Conservation (phyloP, 2,329 filamentous ascomycete species). For the Aspergillus floridensis region DNA sequence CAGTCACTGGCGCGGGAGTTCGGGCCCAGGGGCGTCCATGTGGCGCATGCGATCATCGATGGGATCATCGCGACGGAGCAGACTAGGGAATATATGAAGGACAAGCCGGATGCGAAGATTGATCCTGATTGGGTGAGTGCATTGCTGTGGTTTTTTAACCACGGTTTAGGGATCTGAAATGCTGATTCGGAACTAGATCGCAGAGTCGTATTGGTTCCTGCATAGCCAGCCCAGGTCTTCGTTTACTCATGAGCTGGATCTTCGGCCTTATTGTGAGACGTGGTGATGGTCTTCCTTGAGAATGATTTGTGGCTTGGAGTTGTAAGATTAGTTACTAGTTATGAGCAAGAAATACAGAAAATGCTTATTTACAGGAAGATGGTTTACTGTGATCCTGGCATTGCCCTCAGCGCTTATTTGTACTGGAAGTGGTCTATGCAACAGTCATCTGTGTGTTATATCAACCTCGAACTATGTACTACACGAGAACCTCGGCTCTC, state of each 20-base stretch:
- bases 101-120: constrained; percentile 52
- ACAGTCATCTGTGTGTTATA: too few relatives aligned
- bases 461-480: too few relatives aligned
- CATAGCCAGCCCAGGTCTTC: constrained; percentile 52
- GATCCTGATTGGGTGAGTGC: constrained; percentile 45
- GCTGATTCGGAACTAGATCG: constrained; percentile 42
- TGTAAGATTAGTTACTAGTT: too few relatives aligned
- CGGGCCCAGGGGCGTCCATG: constrained; percentile 55
- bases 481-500: too few relatives aligned
- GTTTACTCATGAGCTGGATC: constrained; percentile 56
- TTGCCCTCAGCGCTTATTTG: too few relatives aligned
- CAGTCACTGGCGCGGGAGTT: constrained; percentile 55
- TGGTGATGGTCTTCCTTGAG: constrained; percentile 10
- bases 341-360: too few relatives aligned
- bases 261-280: constrained; percentile 34
- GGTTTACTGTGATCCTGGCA: too few relatives aligned
- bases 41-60: constrained; percentile 56
- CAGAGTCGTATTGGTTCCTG: constrained; percentile 56
- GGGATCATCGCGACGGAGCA: constrained; percentile 56
- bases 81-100: constrained; percentile 37
- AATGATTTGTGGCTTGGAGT: background rate
- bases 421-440: too few relatives aligned
- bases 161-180: too few relatives aligned
- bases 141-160: background rate
- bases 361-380: too few relatives aligned